Evolutionary conservation across 495 filamentous ascomycete species (phyloP).

Genomic region (Penicillium manginii): DNA sequence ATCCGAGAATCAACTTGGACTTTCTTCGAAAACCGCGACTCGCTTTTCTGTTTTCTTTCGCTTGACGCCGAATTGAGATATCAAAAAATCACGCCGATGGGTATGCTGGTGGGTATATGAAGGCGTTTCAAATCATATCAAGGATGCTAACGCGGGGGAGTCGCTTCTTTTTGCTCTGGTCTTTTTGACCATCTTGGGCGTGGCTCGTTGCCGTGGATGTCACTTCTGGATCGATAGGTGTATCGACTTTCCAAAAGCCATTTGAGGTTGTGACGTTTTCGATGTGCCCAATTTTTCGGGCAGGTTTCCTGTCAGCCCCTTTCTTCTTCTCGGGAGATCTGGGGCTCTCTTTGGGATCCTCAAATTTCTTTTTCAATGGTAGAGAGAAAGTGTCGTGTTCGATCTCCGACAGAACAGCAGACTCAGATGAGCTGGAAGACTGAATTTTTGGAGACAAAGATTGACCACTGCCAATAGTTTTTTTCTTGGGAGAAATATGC

Average conservation of each 20-base stretch:
- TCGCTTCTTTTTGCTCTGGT: conserved; percentile 36
- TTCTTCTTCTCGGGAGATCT: background rate
- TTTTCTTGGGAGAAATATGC: background rate
- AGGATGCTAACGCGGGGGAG: conserved; percentile 44
- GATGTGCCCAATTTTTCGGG: conserved; percentile 23
- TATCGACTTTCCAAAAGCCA: conserved; percentile 42
- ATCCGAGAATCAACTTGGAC: too few species aligned
- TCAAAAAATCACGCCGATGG: background rate
- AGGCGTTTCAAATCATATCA: conserved; percentile 32
- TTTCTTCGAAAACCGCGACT: too few species aligned
- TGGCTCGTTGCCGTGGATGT: background rate
- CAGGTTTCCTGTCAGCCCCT: background rate
- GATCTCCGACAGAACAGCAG: background rate
- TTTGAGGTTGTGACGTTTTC: conserved; percentile 33
- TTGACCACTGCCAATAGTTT: background rate
- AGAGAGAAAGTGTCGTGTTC: background rate
- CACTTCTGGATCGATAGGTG: conserved; percentile 9
- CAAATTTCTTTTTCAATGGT: background rate
- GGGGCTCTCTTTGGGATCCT: background rate
- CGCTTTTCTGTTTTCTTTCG: too few species aligned
- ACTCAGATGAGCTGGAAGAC: too few species aligned
- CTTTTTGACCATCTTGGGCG: background rate
- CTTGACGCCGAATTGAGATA: background rate
- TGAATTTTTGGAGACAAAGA: background rate
- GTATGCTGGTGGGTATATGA: conserved; percentile 1